phyloP scores from a whole-genome alignment of 352 stramenopile species.

The Halophytophthora polymorphica region DNA sequence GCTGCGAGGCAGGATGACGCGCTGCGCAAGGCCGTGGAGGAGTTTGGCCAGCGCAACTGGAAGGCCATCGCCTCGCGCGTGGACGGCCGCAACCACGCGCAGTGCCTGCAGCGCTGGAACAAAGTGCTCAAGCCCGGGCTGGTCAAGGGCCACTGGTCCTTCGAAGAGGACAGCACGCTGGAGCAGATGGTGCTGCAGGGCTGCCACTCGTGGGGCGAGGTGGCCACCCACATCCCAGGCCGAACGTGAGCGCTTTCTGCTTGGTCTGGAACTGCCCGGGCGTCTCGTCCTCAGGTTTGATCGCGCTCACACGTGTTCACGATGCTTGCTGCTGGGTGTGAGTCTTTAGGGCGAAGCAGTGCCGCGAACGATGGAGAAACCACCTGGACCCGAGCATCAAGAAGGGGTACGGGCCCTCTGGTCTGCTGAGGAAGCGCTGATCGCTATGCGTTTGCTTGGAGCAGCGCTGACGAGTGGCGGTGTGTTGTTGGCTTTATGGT shows the following conservation, averaged over 20 bases:
- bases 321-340: too few relatives aligned
- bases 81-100: conserved; percentile 56
- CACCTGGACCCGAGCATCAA: conserved; percentile 94
- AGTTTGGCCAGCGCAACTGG: conserved; percentile 83
- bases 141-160: conserved; percentile 91
- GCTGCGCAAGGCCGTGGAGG: conserved; percentile 65
- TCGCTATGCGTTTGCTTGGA: not conserved
- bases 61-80: conserved; percentile 75
- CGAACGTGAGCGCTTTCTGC: conserved; percentile 36
- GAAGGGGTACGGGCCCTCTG: conserved; percentile 65
- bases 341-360: conserved; percentile 91
- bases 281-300: too few relatives aligned
- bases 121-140: conserved; percentile 90
- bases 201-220: conserved; percentile 61
- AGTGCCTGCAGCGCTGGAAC: conserved; percentile 80
- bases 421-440: too few relatives aligned
- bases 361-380: conserved; percentile 95
- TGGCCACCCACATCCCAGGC: conserved; percentile 56
- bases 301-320: too few relatives aligned
- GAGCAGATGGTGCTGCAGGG: conserved; percentile 79
- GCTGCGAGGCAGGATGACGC: conserved; percentile 51
- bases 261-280: too few relatives aligned
- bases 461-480: not conserved
- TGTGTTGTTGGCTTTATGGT: not conserved
- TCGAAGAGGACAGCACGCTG: conserved; percentile 88